A percentile compares a stretch with the other conserved stretches of the same genome.
Evolutionary conservation across 352 stramenopile species (phyloP).

Genomic region (Elongisporangium prolatum): DNA sequence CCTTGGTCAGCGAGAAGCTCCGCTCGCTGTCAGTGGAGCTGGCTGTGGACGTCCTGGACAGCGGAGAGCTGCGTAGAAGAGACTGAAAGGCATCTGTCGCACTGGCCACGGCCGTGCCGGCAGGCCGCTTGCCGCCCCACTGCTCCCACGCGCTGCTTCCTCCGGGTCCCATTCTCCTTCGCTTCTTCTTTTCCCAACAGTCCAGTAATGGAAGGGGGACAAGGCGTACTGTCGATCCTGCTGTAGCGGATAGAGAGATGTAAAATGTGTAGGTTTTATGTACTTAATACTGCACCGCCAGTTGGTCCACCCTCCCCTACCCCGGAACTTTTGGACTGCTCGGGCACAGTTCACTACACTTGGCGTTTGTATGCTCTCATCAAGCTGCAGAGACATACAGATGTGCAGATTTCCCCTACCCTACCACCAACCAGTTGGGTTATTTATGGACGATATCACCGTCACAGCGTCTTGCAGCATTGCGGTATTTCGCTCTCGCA

Average conservation of each 20-base stretch:
- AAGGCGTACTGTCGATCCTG: not conserved
- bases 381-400: not conserved
- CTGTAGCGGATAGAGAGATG: not conserved
- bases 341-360: not conserved
- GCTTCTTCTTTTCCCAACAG: not conserved
- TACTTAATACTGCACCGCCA: not conserved
- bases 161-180: constrained; percentile 7
- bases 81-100: constrained; percentile 50
- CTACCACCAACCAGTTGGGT: not conserved
- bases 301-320: not conserved
- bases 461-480: not conserved
- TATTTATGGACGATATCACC: not conserved
- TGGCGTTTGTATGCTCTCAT: not conserved
- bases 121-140: constrained; percentile 61
- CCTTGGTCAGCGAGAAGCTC: constrained; percentile 44
- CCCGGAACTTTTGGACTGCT: not conserved
- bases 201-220: not conserved
- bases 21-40: constrained; percentile 17
- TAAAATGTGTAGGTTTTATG: not conserved
- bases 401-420: not conserved
- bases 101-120: constrained; percentile 20
- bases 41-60: constrained; percentile 38
- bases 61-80: constrained; percentile 37
- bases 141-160: constrained; percentile 60
- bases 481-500: not conserved